Conservation (phyloP, 352 stramenopile species). For the Hyaloperonospora brassicae region DNA sequence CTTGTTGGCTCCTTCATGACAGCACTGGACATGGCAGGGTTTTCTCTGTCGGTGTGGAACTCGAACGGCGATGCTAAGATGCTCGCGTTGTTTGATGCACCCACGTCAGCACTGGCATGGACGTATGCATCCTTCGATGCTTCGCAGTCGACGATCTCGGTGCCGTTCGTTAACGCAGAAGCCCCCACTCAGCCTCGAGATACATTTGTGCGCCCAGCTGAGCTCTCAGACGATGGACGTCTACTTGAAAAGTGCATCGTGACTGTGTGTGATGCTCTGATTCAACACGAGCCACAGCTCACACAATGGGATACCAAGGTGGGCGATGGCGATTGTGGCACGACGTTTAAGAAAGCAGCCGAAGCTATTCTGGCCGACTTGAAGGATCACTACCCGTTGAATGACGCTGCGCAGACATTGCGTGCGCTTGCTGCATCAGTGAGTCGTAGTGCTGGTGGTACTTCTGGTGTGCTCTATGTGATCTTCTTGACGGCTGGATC, state of each 20-base stretch:
- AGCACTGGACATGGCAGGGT: constrained; percentile 94
- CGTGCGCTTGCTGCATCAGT: constrained; percentile 57
- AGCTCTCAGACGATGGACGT: constrained; percentile 32
- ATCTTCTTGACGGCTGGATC: constrained; percentile 86
- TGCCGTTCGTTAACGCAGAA: constrained; percentile 29
- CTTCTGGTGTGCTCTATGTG: constrained; percentile 90
- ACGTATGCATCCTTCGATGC: constrained; percentile 47
- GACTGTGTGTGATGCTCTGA: constrained; percentile 66
- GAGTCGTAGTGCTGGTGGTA: constrained; percentile 86
- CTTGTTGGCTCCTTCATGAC: constrained; percentile 95
- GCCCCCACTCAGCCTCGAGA: constrained; percentile 19
- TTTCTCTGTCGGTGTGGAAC: constrained; percentile 87
- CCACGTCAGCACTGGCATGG: constrained; percentile 57
- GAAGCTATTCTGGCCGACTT: constrained; percentile 73
- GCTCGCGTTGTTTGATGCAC: constrained; percentile 48
- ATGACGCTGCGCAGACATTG: constrained; percentile 48
- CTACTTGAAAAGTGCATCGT: constrained; percentile 55
- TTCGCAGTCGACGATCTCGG: constrained; percentile 24
- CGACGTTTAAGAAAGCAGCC: constrained; percentile 91
- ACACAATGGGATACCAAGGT: constrained; percentile 94
- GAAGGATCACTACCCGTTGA: constrained; percentile 47
- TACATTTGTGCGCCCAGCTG: constrained; percentile 31
- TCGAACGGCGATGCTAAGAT: constrained; percentile 51
- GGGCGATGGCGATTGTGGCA: constrained; percentile 95
- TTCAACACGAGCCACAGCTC: constrained; percentile 84